Percentiles rank a stretch among this genome's conserved stretches.
phyloP scores from a whole-genome alignment of 345 rosid species.

The Aquilaria sinensis region DNA sequence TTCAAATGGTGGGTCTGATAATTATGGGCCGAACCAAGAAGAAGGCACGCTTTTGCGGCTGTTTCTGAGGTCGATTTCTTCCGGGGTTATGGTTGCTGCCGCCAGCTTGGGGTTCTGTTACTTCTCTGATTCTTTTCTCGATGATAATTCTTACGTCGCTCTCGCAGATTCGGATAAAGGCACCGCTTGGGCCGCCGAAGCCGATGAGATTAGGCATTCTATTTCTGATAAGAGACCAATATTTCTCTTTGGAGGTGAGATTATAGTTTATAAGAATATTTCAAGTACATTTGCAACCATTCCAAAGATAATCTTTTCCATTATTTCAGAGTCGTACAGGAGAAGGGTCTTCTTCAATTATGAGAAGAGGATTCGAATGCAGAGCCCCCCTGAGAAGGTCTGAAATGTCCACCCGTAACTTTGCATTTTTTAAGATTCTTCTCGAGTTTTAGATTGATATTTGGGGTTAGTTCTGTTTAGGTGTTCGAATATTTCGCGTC shows the following conservation, averaged over 20 bases:
- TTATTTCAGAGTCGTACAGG: conserved; percentile 44
- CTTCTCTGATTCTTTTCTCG: conserved; percentile 13
- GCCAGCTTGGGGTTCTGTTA: conserved; percentile 30
- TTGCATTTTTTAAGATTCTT: no score
- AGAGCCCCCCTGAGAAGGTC: conserved; percentile 71
- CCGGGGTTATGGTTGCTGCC: conserved; percentile 24
- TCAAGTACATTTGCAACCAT: no score
- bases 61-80: conserved; percentile 21
- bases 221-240: conserved; percentile 18
- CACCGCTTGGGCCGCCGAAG: conserved; percentile 2
- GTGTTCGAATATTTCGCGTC: conserved; percentile 71
- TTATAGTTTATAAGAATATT: background rate
- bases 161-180: conserved; percentile 22
- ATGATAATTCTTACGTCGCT: conserved; percentile 13
- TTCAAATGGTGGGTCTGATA: conserved; percentile 7
- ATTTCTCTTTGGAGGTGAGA: conserved; percentile 41
- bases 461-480: conserved; percentile 24
- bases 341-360: conserved; percentile 64
- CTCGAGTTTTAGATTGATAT: no score
- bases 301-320: background rate
- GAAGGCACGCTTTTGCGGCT: conserved; percentile 7
- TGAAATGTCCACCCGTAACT: no score
- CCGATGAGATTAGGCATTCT: conserved; percentile 13
- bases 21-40: background rate
- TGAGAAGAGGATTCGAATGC: conserved; percentile 56